Conservation (phyloP, 2,329 filamentous ascomycete species). For the Thielaviopsis populi region DNA sequence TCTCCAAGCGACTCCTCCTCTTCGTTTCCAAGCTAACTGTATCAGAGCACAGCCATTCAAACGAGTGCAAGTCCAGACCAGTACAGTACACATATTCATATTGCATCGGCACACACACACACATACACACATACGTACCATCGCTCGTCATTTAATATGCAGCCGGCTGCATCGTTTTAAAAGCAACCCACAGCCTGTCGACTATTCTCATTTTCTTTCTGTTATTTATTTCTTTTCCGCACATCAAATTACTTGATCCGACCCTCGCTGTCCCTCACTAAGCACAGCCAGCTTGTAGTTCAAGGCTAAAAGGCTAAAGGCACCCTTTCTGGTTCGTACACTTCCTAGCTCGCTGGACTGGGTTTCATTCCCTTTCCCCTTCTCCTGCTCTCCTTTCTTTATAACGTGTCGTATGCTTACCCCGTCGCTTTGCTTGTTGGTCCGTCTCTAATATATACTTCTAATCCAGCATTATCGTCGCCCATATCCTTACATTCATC, state of each 20-base stretch:
- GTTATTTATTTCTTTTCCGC: neutral
- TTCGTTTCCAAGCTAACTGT: neutral
- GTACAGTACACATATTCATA: neutral
- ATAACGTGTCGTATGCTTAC: neutral
- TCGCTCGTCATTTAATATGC: too few species aligned
- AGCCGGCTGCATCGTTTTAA: too few species aligned
- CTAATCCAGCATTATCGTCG: neutral
- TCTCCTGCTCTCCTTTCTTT: neutral
- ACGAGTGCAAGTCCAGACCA: neutral
- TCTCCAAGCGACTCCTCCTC: constrained; percentile 11
- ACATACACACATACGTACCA: too few species aligned
- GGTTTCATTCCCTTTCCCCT: neutral
- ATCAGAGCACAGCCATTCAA: neutral
- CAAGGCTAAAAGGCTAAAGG: neutral
- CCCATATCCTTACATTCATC: neutral
- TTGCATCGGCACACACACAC: neutral
- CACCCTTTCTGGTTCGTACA: constrained; percentile 3
- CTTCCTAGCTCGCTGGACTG: neutral
- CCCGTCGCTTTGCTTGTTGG: neutral
- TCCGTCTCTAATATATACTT: neutral
- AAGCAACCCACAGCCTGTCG: too few species aligned
- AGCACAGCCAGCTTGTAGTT: neutral
- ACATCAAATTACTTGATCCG: neutral
- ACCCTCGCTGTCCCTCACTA: neutral
- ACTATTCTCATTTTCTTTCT: neutral